Evolutionary conservation across 148 eudicot genomes (phyloP).

Genomic region (Vaccinium macrocarpon): DNA sequence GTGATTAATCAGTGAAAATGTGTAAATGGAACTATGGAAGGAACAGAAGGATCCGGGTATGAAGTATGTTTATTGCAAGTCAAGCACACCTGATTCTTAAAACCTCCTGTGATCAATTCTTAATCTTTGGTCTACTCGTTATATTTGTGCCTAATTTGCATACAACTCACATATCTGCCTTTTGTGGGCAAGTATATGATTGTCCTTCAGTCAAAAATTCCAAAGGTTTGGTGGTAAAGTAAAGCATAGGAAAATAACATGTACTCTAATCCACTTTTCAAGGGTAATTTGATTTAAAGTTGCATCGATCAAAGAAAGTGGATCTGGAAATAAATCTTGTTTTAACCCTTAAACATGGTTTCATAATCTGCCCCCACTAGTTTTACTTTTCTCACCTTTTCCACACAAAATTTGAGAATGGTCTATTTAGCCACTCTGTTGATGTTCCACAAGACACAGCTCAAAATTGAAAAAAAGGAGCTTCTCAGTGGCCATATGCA

Average conservation of each 20-base stretch:
- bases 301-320: neutral
- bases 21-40: no score
- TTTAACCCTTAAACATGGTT: neutral
- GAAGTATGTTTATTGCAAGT: no score
- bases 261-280: slow-evolving; percentile 14
- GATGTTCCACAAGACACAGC: neutral
- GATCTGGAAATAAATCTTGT: neutral
- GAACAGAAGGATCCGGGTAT: no score
- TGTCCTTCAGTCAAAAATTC: neutral
- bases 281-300: slow-evolving; percentile 2
- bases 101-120: no score
- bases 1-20: no score
- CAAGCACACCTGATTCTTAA: no score
- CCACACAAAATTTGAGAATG: neutral
- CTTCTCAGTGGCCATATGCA: neutral
- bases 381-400: slow-evolving; percentile 1
- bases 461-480: neutral
- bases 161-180: neutral
- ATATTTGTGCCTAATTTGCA: neutral
- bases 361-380: slow-evolving; percentile 11
- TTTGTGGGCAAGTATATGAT: neutral
- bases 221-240: neutral
- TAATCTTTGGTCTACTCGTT: neutral
- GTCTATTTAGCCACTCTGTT: neutral
- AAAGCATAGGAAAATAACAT: neutral